Conservation (phyloP, 345 rosid species). For the Hypericum androsaemum region DNA sequence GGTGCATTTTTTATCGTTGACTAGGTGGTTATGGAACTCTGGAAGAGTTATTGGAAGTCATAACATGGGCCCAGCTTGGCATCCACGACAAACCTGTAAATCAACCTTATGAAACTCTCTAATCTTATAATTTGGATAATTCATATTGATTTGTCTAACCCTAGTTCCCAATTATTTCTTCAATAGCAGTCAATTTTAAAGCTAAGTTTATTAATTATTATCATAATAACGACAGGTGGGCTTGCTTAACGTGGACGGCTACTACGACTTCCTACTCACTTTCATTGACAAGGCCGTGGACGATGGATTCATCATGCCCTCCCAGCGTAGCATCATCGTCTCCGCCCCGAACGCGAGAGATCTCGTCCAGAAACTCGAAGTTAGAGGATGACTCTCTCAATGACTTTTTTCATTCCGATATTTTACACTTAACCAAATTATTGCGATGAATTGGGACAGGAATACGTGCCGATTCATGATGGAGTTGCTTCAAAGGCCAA, state of each 20-base stretch:
- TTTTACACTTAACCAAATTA: not conserved
- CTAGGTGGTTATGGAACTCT: constrained; percentile 43
- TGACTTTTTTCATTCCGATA: not conserved
- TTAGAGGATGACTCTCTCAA: not conserved
- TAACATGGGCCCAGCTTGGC: constrained; percentile 42
- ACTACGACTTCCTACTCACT: constrained; percentile 30
- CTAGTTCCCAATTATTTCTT: too few relatives aligned
- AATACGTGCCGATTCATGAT: constrained; percentile 50
- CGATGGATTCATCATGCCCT: constrained; percentile 44
- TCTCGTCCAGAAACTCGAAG: constrained; percentile 57
- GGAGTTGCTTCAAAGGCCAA: constrained; percentile 34
- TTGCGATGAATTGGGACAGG: constrained; percentile 21
- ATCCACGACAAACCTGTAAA: constrained; percentile 48
- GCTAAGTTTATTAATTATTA: not conserved
- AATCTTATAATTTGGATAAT: too few relatives aligned
- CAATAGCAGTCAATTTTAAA: too few relatives aligned
- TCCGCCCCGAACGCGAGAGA: constrained; percentile 46
- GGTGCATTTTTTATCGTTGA: not conserved
- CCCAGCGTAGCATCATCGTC: constrained; percentile 51
- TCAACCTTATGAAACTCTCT: not conserved
- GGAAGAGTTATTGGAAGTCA: constrained; percentile 38
- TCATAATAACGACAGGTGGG: constrained; percentile 30
- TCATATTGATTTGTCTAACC: too few relatives aligned
- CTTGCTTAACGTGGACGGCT: constrained; percentile 46
- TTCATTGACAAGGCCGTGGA: constrained; percentile 55